Evolutionary conservation across 352 stramenopile species (phyloP).

Genomic region (Phytophthora ramorum): DNA sequence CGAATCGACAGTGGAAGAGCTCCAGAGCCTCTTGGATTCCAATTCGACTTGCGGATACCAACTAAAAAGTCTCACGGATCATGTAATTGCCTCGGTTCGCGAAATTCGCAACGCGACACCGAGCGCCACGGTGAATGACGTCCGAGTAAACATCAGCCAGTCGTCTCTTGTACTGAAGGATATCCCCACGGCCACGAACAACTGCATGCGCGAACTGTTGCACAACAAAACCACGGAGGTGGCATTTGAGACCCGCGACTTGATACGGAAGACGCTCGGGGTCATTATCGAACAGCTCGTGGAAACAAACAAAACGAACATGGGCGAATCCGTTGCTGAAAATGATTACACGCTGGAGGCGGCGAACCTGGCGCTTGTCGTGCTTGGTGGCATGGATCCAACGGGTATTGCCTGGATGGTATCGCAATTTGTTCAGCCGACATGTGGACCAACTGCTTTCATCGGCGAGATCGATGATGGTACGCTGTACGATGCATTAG

Average conservation of each 20-base stretch:
- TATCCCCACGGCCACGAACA: conserved; percentile 39
- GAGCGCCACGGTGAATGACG: conserved; percentile 18
- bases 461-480: conserved; percentile 47
- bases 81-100: conserved; percentile 24
- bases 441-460: conserved; percentile 34
- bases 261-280: conserved; percentile 36
- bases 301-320: conserved; percentile 22
- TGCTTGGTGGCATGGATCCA: conserved; percentile 48
- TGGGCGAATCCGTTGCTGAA: conserved; percentile 21
- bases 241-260: conserved; percentile 38
- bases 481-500: conserved; percentile 33
- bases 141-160: conserved; percentile 35
- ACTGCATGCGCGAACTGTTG: conserved; percentile 38
- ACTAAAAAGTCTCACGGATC: conserved; percentile 41
- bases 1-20: conserved; percentile 24
- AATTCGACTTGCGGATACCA: conserved; percentile 41
- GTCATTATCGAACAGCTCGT: conserved; percentile 40
- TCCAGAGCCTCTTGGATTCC: conserved; percentile 38
- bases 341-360: conserved; percentile 41
- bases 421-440: conserved; percentile 49
- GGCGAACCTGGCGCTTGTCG: conserved; percentile 37
- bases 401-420: conserved; percentile 49
- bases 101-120: conserved; percentile 28
- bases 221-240: conserved; percentile 19
- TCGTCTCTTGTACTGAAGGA: conserved; percentile 32